phyloP scores from a whole-genome alignment of 2,329 filamentous ascomycete genomes.

The Diaporthe ampelina region DNA sequence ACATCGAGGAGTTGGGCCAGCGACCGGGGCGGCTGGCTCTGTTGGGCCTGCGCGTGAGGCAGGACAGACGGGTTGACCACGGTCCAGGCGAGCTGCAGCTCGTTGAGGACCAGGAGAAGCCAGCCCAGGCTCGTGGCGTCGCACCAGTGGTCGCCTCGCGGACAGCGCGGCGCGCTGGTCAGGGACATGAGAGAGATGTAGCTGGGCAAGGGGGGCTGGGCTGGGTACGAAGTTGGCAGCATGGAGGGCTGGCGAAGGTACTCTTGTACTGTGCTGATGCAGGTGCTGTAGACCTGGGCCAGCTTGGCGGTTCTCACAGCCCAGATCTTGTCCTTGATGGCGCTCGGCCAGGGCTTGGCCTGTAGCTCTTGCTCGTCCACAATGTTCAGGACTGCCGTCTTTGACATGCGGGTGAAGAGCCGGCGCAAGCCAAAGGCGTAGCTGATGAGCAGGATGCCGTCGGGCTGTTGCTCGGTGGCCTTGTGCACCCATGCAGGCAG shows the following conservation, averaged over 20 bases:
- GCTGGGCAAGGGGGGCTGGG: neutral
- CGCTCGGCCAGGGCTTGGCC: constrained; percentile 61
- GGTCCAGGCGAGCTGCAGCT: constrained; percentile 59
- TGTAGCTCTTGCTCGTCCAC: constrained; percentile 59
- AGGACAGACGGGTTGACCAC: constrained; percentile 53
- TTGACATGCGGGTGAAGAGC: constrained; percentile 64
- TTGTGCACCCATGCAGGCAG: constrained; percentile 65
- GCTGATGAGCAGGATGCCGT: constrained; percentile 65
- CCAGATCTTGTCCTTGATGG: constrained; percentile 63
- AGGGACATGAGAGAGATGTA: constrained; percentile 47
- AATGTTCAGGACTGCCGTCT: constrained; percentile 62
- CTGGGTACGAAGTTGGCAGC: neutral
- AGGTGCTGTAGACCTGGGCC: constrained; percentile 63
- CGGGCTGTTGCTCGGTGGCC: constrained; percentile 62
- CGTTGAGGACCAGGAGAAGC: constrained; percentile 65
- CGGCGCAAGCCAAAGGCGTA: constrained; percentile 65
- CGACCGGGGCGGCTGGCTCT: constrained; percentile 52
- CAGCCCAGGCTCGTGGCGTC: constrained; percentile 68
- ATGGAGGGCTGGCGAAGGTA: constrained; percentile 53
- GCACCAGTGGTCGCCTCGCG: constrained; percentile 63
- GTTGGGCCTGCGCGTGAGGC: constrained; percentile 10
- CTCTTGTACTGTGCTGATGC: constrained; percentile 59
- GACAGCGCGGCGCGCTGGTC: constrained; percentile 60
- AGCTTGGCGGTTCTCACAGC: constrained; percentile 64
- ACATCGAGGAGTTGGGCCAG: constrained; percentile 61